Evolutionary conservation across 2,329 filamentous ascomycete species (phyloP).

Genomic region (Exophiala xenobiotica): DNA sequence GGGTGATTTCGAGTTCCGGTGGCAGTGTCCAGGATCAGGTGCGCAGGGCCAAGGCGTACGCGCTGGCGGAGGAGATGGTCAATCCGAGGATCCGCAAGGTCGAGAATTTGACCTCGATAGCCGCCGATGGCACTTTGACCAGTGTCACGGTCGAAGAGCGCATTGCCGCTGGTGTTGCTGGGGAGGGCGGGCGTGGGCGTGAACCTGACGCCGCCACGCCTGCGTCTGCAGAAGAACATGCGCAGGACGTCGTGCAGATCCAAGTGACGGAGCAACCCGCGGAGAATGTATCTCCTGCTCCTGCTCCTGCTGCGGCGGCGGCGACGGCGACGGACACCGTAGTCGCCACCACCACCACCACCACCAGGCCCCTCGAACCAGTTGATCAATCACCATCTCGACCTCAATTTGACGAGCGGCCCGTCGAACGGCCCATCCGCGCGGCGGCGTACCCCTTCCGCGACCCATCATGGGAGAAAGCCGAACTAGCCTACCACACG

Average conservation of each 20-base stretch:
- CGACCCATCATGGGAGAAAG: slow-evolving; percentile 71
- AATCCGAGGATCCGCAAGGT: slow-evolving; percentile 41
- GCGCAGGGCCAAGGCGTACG: slow-evolving; percentile 68
- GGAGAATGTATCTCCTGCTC: neutral
- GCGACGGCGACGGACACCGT: neutral
- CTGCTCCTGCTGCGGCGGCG: neutral
- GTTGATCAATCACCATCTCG: slow-evolving; percentile 8
- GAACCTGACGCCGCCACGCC: neutral
- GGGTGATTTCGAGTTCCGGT: slow-evolving; percentile 74
- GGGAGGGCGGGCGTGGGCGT: no score
- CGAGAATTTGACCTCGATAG: slow-evolving; percentile 47
- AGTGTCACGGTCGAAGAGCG: slow-evolving; percentile 40
- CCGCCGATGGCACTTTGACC: slow-evolving; percentile 45
- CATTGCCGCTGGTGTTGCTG: slow-evolving; percentile 25
- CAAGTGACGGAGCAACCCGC: slow-evolving; percentile 32
- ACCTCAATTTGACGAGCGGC: no score
- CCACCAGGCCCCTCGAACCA: slow-evolving; percentile 1
- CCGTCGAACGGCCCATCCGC: no score
- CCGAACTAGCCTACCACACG: slow-evolving; percentile 72
- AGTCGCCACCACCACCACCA: slow-evolving; percentile 25
- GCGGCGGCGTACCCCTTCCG: slow-evolving; percentile 65
- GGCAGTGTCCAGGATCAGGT: slow-evolving; percentile 74
- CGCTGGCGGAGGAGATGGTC: slow-evolving; percentile 63
- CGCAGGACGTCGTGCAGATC: slow-evolving; percentile 23
- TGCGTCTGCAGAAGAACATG: neutral